Conservation (phyloP, 495 filamentous ascomycete genomes). For the Penicillium herquei region DNA sequence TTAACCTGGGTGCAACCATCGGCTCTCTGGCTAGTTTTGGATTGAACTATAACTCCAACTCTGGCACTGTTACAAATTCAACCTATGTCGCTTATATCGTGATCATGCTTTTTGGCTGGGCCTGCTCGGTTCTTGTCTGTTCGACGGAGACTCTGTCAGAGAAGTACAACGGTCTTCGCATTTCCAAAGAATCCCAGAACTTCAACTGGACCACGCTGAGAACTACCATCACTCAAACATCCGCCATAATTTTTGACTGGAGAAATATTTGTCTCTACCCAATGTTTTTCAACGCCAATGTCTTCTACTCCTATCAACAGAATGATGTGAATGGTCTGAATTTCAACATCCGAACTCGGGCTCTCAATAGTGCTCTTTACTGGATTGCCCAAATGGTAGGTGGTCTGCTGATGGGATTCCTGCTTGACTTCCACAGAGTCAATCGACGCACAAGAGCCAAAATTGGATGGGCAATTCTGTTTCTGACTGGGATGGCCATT, state of each 20-base stretch:
- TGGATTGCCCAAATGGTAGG: conserved; percentile 56
- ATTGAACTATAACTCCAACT: conserved; percentile 44
- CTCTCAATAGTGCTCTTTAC: conserved; percentile 53
- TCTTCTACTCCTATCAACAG: conserved; percentile 75
- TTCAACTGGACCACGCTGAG: conserved; percentile 31
- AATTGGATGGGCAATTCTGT: conserved; percentile 45
- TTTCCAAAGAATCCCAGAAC: too few relatives aligned
- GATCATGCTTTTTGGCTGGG: conserved; percentile 48
- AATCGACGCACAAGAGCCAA: conserved; percentile 40
- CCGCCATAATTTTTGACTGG: conserved; percentile 36
- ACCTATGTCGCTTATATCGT: conserved; percentile 52
- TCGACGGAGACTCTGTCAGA: too few relatives aligned
- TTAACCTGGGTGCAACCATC: conserved; percentile 51
- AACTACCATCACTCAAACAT: conserved; percentile 58
- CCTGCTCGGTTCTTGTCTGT: conserved; percentile 53
- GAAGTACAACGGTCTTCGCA: too few relatives aligned
- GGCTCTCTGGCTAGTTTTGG: conserved; percentile 50
- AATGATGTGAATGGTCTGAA: conserved; percentile 51
- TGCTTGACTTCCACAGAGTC: conserved; percentile 44
- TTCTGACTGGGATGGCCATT: conserved; percentile 46
- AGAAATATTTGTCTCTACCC: conserved; percentile 48
- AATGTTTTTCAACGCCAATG: conserved; percentile 64
- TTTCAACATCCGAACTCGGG: conserved; percentile 49
- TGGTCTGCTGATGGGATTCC: conserved; percentile 47
- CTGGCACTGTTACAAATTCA: conserved; percentile 43